A percentile compares a stretch with the other conserved stretches of the same genome.
Conservation (phyloP, 129 eudicot genomes). For the Logfia minima region DNA sequence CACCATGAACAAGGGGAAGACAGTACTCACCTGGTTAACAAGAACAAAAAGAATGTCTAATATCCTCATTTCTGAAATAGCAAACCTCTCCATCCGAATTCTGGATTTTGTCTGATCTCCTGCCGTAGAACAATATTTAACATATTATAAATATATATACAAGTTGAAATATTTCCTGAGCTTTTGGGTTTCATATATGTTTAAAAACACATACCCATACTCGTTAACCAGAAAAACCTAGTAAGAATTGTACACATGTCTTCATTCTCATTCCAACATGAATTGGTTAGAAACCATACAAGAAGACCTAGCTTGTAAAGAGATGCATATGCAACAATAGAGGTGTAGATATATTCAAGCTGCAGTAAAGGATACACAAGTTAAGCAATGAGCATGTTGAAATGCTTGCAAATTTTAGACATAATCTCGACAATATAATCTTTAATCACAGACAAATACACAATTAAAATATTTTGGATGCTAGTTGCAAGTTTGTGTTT, state of each 20-base stretch:
- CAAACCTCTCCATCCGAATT: constrained; percentile 64
- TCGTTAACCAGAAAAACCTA: too few species aligned
- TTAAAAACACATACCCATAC: too few species aligned
- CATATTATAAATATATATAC: constrained; percentile 13
- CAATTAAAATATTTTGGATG: background rate
- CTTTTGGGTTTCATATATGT: too few species aligned
- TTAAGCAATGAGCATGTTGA: background rate
- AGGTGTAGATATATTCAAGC: background rate
- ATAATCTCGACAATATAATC: background rate
- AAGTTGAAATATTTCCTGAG: too few species aligned
- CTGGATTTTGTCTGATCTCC: constrained; percentile 61
- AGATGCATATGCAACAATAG: background rate
- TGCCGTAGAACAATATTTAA: constrained; percentile 50
- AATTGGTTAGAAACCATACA: too few species aligned
- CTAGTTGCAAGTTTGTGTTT: background rate
- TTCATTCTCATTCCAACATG: too few species aligned
- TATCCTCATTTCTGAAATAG: constrained; percentile 92
- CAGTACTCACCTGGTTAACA: constrained; percentile 72
- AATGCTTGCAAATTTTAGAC: background rate
- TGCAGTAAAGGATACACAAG: background rate
- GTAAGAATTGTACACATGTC: too few species aligned
- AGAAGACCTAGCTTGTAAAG: background rate
- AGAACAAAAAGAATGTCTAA: constrained; percentile 38
- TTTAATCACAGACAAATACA: background rate
- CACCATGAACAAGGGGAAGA: constrained; percentile 84